phyloP scores from a whole-genome alignment of 148 eudicot species.

The Amaranthus hypochondriacus region DNA sequence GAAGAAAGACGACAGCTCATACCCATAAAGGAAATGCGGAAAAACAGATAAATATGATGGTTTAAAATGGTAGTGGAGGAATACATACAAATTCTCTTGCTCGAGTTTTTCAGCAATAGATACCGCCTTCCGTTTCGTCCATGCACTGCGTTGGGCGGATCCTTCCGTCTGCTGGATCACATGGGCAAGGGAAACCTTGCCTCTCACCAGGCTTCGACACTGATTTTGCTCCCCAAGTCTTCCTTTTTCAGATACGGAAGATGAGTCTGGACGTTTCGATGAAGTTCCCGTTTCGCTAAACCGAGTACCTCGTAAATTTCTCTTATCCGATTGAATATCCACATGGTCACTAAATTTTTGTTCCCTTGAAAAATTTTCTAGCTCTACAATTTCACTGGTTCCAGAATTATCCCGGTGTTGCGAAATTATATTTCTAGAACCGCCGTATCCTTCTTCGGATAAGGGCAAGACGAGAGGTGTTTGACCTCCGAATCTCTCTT shows the following conservation, averaged over 20 bases:
- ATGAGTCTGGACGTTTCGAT: constrained; percentile 23
- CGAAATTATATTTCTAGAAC: constrained; percentile 22
- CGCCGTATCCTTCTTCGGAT: constrained; percentile 28
- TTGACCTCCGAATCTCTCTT: constrained; percentile 32
- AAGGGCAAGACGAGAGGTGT: constrained; percentile 33
- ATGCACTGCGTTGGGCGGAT: constrained; percentile 50
- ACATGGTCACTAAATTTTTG: constrained; percentile 30
- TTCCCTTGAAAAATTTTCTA: constrained; percentile 46
- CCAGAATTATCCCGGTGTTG: constrained; percentile 29
- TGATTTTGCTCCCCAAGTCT: constrained; percentile 42
- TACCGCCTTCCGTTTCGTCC: constrained; percentile 87
- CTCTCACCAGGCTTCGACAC: constrained; percentile 62
- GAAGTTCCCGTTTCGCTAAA: constrained; percentile 24
- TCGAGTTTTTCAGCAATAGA: constrained; percentile 96
- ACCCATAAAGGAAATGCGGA: no score
- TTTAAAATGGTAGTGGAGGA: not conserved
- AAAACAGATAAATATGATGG: not conserved
- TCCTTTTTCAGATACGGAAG: constrained; percentile 35
- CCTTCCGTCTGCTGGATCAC: constrained; percentile 90
- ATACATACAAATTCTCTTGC: constrained; percentile 89
- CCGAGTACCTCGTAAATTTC: constrained; percentile 26
- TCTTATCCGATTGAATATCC: constrained; percentile 28
- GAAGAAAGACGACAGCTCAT: not conserved
- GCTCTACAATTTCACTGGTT: constrained; percentile 72
- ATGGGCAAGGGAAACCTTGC: constrained; percentile 90